Conservation (phyloP, 2,329 filamentous ascomycete genomes). For the Stromatinia cepivora region DNA sequence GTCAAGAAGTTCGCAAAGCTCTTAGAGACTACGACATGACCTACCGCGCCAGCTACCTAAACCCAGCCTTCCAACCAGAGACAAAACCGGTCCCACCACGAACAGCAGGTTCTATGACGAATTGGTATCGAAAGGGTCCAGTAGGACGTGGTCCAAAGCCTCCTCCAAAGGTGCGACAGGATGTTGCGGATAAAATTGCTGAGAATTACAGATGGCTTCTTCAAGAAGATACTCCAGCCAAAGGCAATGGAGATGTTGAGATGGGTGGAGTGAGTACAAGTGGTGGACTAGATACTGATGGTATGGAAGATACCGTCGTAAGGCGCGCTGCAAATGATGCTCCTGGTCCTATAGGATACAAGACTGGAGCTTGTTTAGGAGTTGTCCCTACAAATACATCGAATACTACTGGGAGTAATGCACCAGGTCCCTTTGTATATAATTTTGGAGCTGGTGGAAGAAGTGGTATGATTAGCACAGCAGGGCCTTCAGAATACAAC, state of each 20-base stretch:
- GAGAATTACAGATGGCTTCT: constrained; percentile 6
- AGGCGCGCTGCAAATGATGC: too few species aligned
- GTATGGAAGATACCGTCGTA: neutral
- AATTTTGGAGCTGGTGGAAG: neutral
- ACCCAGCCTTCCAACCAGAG: neutral
- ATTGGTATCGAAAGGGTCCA: constrained; percentile 16
- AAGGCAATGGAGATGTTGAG: neutral
- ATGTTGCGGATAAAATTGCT: neutral
- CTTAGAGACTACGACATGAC: neutral
- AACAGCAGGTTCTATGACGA: neutral
- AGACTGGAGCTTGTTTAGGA: neutral
- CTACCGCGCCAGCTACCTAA: neutral
- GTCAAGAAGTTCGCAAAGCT: neutral
- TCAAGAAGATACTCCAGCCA: neutral
- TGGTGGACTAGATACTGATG: too few species aligned
- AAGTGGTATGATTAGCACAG: neutral
- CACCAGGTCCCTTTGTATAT: neutral
- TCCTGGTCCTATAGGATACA: neutral
- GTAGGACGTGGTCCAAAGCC: neutral
- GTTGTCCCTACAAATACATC: neutral
- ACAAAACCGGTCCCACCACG: neutral
- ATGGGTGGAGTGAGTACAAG: neutral
- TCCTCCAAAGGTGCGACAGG: neutral
- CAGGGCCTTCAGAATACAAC: neutral
- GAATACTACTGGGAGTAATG: too few species aligned